Conservation (phyloP, 2,329 filamentous ascomycete genomes). For the Xenosphaeropsis pyriputrescens region DNA sequence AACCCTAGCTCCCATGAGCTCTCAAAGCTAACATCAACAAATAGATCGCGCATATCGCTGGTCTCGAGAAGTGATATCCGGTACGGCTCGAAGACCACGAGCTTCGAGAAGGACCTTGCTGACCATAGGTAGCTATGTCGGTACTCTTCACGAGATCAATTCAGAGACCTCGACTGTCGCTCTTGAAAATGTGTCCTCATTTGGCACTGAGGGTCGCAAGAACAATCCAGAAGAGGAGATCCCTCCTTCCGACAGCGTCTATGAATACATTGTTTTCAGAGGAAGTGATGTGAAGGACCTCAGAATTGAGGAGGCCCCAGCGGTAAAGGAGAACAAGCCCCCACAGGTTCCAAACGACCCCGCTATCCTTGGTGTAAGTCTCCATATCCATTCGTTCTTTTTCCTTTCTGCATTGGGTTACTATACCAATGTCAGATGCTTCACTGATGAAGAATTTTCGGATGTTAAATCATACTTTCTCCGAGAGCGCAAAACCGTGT, state of each 20-base stretch:
- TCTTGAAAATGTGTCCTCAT: constrained; percentile 89
- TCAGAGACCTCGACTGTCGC: constrained; percentile 94
- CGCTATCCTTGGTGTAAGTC: constrained; percentile 91
- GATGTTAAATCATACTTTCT: constrained; percentile 85
- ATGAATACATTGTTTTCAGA: constrained; percentile 97
- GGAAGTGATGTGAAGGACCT: constrained; percentile 98
- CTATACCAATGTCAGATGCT: constrained; percentile 15
- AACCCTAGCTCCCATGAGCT: constrained; percentile 3
- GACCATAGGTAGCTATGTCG: constrained; percentile 60
- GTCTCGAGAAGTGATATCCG: constrained; percentile 97
- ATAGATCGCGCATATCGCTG: constrained; percentile 82
- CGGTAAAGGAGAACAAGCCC: constrained; percentile 59
- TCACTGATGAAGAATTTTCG: constrained; percentile 85
- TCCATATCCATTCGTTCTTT: constrained; percentile 3
- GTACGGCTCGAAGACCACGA: constrained; percentile 33
- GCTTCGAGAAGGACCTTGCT: constrained; percentile 2
- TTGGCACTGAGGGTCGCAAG: constrained; percentile 83
- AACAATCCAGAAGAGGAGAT: constrained; percentile 70
- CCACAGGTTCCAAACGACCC: constrained; percentile 83
- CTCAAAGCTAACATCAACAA: constrained; percentile 9
- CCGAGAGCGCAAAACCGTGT: constrained; percentile 92
- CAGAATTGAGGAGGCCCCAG: constrained; percentile 73
- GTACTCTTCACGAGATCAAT: constrained; percentile 94
- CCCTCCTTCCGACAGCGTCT: constrained; percentile 70
- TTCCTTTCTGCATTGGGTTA: constrained; percentile 2